Evolutionary conservation across 306 rosid species (phyloP).

Genomic region (Delonix regia): DNA sequence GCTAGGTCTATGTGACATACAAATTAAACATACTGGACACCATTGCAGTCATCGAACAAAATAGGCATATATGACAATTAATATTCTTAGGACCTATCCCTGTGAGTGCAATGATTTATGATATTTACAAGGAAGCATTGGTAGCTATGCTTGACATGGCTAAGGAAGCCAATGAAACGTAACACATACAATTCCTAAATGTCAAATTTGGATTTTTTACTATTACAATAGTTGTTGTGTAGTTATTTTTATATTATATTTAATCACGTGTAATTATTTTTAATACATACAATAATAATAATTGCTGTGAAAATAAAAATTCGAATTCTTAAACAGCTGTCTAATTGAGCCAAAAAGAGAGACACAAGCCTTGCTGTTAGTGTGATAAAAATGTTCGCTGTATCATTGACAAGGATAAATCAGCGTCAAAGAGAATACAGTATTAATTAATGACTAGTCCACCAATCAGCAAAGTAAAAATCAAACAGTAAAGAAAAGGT

Average conservation of each 20-base stretch:
- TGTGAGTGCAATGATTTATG: background rate
- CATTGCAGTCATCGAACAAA: background rate
- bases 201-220: too few species aligned
- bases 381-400: background rate
- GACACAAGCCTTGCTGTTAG: background rate
- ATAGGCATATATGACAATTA: background rate
- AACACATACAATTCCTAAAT: too few species aligned
- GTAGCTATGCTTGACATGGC: background rate
- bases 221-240: too few species aligned
- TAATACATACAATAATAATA: too few species aligned
- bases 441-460: background rate
- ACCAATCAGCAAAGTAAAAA: background rate
- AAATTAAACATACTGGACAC: background rate
- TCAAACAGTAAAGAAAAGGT: background rate
- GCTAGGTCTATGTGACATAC: background rate
- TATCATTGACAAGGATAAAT: background rate
- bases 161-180: too few species aligned
- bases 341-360: background rate
- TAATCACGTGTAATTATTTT: too few species aligned
- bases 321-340: too few species aligned
- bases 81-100: background rate
- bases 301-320: too few species aligned
- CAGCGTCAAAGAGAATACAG: too few species aligned
- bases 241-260: too few species aligned
- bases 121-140: background rate